A percentile compares a stretch with the other conserved stretches of the same genome.
These are phyloP conservation scores for Porphyra umbilicalis DNA, from an alignment of 31 red algal genomes.

Conservation along the genomic window DNA sequence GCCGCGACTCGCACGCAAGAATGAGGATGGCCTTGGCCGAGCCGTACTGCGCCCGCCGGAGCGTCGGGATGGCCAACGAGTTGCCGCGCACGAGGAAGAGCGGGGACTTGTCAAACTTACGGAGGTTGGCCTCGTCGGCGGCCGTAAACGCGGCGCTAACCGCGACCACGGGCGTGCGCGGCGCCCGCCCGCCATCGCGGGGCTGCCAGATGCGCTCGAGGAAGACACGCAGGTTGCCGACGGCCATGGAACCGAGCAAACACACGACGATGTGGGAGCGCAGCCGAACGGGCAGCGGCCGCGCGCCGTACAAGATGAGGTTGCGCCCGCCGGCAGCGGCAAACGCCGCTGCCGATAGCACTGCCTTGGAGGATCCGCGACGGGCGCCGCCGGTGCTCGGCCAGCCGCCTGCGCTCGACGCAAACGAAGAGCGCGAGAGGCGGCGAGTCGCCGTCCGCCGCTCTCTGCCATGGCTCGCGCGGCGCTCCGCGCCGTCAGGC, in stretches of 20 bases:
- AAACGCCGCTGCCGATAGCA: not conserved
- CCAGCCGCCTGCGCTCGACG: not conserved
- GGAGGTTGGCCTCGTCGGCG: conserved; percentile 45
- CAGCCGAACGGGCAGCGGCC: conserved; percentile 40
- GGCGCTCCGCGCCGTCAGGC: no score
- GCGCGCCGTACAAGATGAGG: not conserved
- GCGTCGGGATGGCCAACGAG: conserved; percentile 58
- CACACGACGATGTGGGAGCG: conserved; percentile 81
- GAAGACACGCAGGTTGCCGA: conserved; percentile 61
- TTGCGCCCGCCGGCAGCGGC: not conserved
- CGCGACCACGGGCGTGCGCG: conserved; percentile 60
- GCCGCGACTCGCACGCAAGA: conserved; percentile 70
- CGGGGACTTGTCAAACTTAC: conserved; percentile 14
- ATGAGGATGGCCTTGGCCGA: conserved; percentile 66
- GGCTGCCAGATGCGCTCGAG: conserved; percentile 48
- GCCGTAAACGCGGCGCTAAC: conserved; percentile 55
- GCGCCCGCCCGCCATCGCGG: conserved; percentile 11
- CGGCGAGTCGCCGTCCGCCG: no score
- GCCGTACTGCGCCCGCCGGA: conserved; percentile 64
- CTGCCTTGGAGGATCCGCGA: not conserved
- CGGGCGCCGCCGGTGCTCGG: not conserved
- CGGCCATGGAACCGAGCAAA: conserved; percentile 49
- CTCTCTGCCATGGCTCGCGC: no score
- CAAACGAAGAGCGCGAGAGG: not conserved
- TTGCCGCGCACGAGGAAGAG: conserved; percentile 68